phyloP scores from a whole-genome alignment of 1,139 yeast species.

The Arxiozyma bovina region DNA sequence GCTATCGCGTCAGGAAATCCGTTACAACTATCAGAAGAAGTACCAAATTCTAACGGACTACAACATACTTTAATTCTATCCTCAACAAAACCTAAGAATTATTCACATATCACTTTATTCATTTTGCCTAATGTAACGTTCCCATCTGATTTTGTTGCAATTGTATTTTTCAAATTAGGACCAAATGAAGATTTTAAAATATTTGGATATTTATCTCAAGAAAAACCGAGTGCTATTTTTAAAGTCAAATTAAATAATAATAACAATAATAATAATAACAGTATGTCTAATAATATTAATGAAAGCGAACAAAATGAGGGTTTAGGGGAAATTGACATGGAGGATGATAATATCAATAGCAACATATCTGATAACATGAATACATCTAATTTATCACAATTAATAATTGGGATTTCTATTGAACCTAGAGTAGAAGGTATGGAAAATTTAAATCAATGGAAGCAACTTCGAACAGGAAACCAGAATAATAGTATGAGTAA shows the following conservation, averaged over 20 bases:
- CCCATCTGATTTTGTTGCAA: slow-evolving; percentile 67
- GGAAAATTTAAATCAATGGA: slow-evolving; percentile 27
- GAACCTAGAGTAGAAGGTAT: slow-evolving; percentile 47
- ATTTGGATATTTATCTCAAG: slow-evolving; percentile 64
- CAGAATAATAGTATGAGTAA: slow-evolving; percentile 1
- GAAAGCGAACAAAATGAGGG: slow-evolving; percentile 22
- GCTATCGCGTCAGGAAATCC: slow-evolving; percentile 35
- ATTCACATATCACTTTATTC: slow-evolving; percentile 66
- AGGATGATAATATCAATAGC: slow-evolving; percentile 21
- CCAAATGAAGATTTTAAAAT: slow-evolving; percentile 70
- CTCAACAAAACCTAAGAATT: slow-evolving; percentile 29
- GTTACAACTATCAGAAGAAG: slow-evolving; percentile 30
- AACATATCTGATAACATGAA: background rate
- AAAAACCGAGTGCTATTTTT: slow-evolving; percentile 87
- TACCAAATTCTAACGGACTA: slow-evolving; percentile 32
- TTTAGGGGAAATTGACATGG: slow-evolving; percentile 37
- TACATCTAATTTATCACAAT: slow-evolving; percentile 15
- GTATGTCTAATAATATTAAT: background rate
- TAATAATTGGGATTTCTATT: slow-evolving; percentile 79
- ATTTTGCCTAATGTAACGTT: slow-evolving; percentile 58
- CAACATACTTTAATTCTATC: slow-evolving; percentile 31
- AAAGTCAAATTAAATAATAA: slow-evolving; percentile 48
- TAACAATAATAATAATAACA: background rate
- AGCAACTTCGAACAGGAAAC: slow-evolving; percentile 19
- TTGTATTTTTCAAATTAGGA: slow-evolving; percentile 72